These are phyloP conservation scores for Metschnikowia aberdeeniae DNA, from an alignment of 805 yeast species.

Conservation along the genomic window DNA sequence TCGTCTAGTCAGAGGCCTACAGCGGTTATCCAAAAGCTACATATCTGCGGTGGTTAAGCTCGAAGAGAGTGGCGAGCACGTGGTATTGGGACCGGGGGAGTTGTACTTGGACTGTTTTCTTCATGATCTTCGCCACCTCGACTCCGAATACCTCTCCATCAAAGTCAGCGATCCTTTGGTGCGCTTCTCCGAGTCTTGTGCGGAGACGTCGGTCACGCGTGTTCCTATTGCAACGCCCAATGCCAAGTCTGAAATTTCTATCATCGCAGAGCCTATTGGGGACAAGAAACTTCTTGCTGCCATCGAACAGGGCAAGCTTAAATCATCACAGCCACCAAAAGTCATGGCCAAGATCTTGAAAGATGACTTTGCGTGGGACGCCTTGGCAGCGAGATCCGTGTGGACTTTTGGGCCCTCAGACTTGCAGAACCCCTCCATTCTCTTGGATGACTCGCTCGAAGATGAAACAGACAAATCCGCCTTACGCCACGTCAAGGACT, in stretches of 20 bases:
- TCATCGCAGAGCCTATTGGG: constrained; percentile 73
- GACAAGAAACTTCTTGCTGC: constrained; percentile 47
- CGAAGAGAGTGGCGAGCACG: constrained; percentile 88
- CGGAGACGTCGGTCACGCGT: constrained; percentile 61
- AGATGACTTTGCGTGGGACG: constrained; percentile 70
- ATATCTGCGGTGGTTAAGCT: constrained; percentile 64
- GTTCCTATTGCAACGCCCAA: constrained; percentile 57
- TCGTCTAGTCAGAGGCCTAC: constrained; percentile 62
- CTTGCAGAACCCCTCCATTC: constrained; percentile 44
- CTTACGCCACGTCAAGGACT: constrained; percentile 44
- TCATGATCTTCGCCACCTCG: constrained; percentile 66
- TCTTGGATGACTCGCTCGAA: constrained; percentile 67
- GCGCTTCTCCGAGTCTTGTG: constrained; percentile 72
- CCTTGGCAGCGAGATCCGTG: constrained; percentile 73
- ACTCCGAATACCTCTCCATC: constrained; percentile 58
- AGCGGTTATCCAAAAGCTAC: constrained; percentile 58
- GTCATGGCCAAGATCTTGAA: constrained; percentile 53
- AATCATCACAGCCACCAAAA: constrained; percentile 33
- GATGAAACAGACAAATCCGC: constrained; percentile 61
- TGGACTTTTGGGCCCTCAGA: constrained; percentile 72
- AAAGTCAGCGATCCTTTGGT: constrained; percentile 84
- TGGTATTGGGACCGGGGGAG: constrained; percentile 80
- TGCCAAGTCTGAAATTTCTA: constrained; percentile 53
- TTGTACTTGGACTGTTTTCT: constrained; percentile 78
- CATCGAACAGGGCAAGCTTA: constrained; percentile 47